Base-by-base conservation (phyloP, 768 basidiomycete species). In the Tylopilus sp. region DNA sequence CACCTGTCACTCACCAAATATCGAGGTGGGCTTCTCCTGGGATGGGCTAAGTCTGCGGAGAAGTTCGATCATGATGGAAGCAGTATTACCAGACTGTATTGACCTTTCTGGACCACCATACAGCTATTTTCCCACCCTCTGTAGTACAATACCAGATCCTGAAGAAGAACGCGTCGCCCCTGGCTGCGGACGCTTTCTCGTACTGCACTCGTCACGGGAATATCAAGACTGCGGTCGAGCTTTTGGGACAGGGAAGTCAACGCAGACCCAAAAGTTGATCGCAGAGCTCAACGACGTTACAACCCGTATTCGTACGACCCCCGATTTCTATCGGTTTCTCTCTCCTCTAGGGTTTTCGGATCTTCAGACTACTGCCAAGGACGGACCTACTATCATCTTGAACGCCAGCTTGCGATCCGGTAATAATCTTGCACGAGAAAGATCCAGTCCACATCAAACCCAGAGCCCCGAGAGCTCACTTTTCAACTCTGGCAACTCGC, bases 361-460 rank as follows among this genome's bases (percentile, higher is more conserved):
- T n/a, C 47, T 48, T 19, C 47, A 48, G 17, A 38, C 36, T 9
- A 37, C 34, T 21, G n/a, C 47, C n/a, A 28, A 38, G 14, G 47
- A 21, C 8, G 47, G 47, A 10, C 47, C 47, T 48, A 22, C 38
- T 17, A 48, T 48, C 13, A 38, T 48, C 36, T 21, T 48, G 47
- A 48, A 48, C n/a, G n/a, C n/a, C n/a, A n/a, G n/a, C n/a, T n/a
- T 48, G 34, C 28, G 46, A 48, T 3, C 34, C 47, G n/a, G 47
- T 48, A 26, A 38, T 48, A 37, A 37, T 48, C 4, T 36, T 48
- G n/a, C 36, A 29, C 1, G 25, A 38, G n/a, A 24, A 11, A 6
- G 36, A 38, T 28, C 47, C 47, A 14, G 13, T 38, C 19, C 47
- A 38, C 26, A 36, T 48, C 9, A 14, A 28, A 19, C 47, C 38